Percentiles rank a stretch among this genome's conserved stretches.
Conservation (phyloP, 371 early-diverging fungal genomes). For the Zopfochytrium polystomum region DNA sequence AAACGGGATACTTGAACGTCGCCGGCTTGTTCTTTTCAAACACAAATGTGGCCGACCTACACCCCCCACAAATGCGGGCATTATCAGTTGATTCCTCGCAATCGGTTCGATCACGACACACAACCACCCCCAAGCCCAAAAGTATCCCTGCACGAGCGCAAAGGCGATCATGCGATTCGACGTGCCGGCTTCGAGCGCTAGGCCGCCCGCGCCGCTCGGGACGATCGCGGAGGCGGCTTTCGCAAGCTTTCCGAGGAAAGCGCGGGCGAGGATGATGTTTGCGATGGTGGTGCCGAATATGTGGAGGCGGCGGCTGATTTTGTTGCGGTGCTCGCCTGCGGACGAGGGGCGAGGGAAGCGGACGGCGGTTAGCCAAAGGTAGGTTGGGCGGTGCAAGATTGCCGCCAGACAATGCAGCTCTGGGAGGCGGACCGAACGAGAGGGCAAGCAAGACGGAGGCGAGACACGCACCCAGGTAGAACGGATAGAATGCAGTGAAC, state of each 20-base stretch:
- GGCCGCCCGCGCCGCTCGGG: too few relatives aligned
- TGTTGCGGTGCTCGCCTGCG: slow-evolving; percentile 25
- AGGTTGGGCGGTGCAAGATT: too few relatives aligned
- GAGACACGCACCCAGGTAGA: slow-evolving; percentile 58
- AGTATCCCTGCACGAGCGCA: slow-evolving; percentile 2
- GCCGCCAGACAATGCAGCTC: too few relatives aligned
- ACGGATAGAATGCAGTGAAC: slow-evolving; percentile 59
- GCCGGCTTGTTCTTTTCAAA: slow-evolving; percentile 63
- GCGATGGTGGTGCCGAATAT: slow-evolving; percentile 25
- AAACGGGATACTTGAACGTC: slow-evolving; percentile 66
- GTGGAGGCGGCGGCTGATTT: slow-evolving; percentile 20
- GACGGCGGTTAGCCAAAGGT: background rate
- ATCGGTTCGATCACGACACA: too few relatives aligned
- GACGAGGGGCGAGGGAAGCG: background rate
- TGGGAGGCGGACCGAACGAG: too few relatives aligned
- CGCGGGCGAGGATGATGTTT: slow-evolving; percentile 3
- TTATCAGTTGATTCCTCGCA: background rate
- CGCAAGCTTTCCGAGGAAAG: background rate
- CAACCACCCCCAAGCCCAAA: too few relatives aligned
- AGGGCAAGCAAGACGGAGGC: too few relatives aligned
- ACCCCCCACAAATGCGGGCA: background rate
- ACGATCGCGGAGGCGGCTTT: background rate
- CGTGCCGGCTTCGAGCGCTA: too few relatives aligned
- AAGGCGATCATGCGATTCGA: background rate
- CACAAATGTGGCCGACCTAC: slow-evolving; percentile 60